Evolutionary conservation across 306 rosid genomes (phyloP).

Genomic region (Argentina anserina): DNA sequence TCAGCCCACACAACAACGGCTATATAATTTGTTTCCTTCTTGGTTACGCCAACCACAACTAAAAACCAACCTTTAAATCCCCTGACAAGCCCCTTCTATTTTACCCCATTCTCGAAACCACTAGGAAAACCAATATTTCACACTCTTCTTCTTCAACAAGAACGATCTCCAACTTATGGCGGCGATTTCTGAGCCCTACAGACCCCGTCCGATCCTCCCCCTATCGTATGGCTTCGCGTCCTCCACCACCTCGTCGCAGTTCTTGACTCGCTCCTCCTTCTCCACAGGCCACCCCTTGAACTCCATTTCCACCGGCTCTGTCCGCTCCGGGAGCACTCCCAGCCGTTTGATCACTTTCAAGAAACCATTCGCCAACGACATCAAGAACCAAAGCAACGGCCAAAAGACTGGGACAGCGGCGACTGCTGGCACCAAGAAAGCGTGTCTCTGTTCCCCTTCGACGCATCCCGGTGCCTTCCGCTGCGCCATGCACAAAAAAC

Average conservation of each 20-base stretch:
- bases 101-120: no score
- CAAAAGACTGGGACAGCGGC: not conserved
- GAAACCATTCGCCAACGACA: not conserved
- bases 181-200: no score
- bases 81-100: no score
- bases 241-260: conserved; percentile 25
- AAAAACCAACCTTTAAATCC: no score
- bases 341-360: conserved; percentile 32
- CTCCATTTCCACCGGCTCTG: conserved; percentile 14
- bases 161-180: no score
- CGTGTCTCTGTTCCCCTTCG: conserved; percentile 64
- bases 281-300: conserved; percentile 16
- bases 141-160: no score
- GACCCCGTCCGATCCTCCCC: not conserved
- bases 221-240: conserved; percentile 47
- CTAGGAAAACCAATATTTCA: no score
- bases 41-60: no score
- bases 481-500: conserved; percentile 52
- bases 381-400: not conserved
- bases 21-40: no score
- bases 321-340: conserved; percentile 42
- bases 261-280: conserved; percentile 27
- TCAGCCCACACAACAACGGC: no score
- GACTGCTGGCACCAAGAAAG: conserved; percentile 15
- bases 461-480: conserved; percentile 73